These are phyloP conservation scores for Cercophora scortea DNA, from an alignment of 495 filamentous ascomycete species.

Conservation along the genomic window DNA sequence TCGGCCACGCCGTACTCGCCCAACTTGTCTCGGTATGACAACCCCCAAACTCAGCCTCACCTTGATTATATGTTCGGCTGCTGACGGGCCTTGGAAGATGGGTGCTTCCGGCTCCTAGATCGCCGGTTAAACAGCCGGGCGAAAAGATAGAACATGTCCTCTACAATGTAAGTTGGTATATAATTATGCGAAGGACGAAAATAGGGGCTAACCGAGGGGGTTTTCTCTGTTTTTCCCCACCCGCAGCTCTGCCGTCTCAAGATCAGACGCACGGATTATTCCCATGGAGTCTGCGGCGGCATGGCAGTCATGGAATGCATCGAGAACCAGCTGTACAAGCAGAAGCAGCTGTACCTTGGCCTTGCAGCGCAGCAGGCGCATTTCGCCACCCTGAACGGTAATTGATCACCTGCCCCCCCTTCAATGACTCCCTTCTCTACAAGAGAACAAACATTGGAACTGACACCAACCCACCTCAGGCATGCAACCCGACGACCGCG, in stretches of 20 bases:
- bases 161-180: conserved; percentile 3
- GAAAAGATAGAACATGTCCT: conserved; percentile 5
- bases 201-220: not conserved
- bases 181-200: not conserved
- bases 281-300: not conserved
- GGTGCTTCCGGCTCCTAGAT: not conserved
- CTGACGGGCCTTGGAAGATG: not conserved
- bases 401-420: too few relatives aligned
- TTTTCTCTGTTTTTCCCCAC: too few relatives aligned
- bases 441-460: too few relatives aligned
- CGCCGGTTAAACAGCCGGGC: conserved; percentile 1
- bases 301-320: conserved; percentile 4
- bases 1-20: not conserved
- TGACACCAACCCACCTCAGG: too few relatives aligned
- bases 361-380: too few relatives aligned
- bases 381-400: too few relatives aligned
- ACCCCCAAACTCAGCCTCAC: too few relatives aligned
- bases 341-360: not conserved
- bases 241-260: not conserved
- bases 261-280: not conserved
- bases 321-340: conserved; percentile 8
- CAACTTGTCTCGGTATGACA: not conserved
- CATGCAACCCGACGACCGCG: too few relatives aligned
- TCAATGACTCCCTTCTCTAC: too few relatives aligned
- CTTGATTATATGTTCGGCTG: not conserved